These are phyloP conservation scores for Ustilago nuda DNA, from an alignment of 1,284 basidiomycete genomes.

Conservation along the genomic window DNA sequence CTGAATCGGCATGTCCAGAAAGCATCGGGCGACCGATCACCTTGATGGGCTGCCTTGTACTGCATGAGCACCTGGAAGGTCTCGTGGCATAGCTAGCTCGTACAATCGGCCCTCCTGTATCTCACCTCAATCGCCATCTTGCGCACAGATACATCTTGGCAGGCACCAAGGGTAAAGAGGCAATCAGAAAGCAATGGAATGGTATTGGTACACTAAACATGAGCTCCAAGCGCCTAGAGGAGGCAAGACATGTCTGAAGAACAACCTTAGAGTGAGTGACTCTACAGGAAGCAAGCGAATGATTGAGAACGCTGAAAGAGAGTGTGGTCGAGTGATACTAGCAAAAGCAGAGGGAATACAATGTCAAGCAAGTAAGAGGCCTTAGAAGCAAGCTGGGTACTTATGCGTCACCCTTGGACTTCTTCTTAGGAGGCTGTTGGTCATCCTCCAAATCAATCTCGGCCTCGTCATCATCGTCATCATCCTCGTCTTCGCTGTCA, in stretches of 20 bases:
- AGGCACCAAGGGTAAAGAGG: background rate
- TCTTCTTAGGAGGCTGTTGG: slow-evolving; percentile 61
- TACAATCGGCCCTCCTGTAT: too few relatives aligned
- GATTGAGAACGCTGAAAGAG: slow-evolving; percentile 1
- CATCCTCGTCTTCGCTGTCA: slow-evolving; percentile 57
- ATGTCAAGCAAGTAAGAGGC: too few relatives aligned
- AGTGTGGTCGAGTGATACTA: background rate
- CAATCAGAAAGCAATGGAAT: slow-evolving; percentile 1
- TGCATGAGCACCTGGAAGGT: background rate
- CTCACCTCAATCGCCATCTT: background rate
- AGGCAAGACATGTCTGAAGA: background rate
- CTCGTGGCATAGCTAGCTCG: too few relatives aligned
- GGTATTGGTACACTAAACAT: slow-evolving; percentile 28
- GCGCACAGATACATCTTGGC: background rate
- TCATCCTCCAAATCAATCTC: slow-evolving; percentile 67
- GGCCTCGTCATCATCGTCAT: slow-evolving; percentile 62
- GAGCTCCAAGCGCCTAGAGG: background rate
- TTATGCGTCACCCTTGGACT: slow-evolving; percentile 55
- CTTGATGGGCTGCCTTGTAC: too few relatives aligned
- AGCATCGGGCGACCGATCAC: background rate
- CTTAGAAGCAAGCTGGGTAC: background rate
- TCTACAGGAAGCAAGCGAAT: slow-evolving; percentile 17
- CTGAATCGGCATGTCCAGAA: background rate
- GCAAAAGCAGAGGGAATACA: slow-evolving; percentile 1
- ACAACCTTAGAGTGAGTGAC: slow-evolving; percentile 11